Evolutionary conservation across 202 grass and related monocot genomes (phyloP).

Genomic region (Dendrocalamus latiflorus): DNA sequence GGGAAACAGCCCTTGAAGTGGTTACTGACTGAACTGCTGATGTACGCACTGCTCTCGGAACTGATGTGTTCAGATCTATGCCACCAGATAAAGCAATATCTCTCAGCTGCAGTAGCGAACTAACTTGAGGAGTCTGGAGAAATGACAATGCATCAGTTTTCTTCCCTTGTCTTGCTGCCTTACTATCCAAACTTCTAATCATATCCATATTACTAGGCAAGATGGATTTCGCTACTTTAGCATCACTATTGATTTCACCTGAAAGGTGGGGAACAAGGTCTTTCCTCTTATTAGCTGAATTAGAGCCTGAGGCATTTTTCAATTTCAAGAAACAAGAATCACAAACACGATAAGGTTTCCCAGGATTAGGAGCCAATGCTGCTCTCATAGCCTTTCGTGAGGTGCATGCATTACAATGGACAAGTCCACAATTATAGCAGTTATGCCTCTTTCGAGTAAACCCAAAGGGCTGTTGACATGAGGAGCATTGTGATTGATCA

Average conservation of each 20-base stretch:
- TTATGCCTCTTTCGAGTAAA: slow-evolving; percentile 92
- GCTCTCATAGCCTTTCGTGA: slow-evolving; percentile 74
- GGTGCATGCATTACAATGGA: slow-evolving; percentile 77
- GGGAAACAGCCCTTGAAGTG: slow-evolving; percentile 86
- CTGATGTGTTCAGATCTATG: slow-evolving; percentile 44
- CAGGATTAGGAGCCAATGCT: slow-evolving; percentile 70
- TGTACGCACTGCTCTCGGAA: slow-evolving; percentile 50
- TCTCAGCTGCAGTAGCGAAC: slow-evolving; percentile 69
- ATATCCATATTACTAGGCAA: slow-evolving; percentile 73
- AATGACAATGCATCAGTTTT: slow-evolving; percentile 57
- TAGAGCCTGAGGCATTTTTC: slow-evolving; percentile 52
- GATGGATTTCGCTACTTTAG: slow-evolving; percentile 24
- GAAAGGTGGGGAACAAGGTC: slow-evolving; percentile 22
- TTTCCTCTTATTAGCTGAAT: slow-evolving; percentile 50
- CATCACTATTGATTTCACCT: slow-evolving; percentile 53
- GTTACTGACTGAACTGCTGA: slow-evolving; percentile 52
- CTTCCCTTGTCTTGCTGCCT: slow-evolving; percentile 43
- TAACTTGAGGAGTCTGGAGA: slow-evolving; percentile 56
- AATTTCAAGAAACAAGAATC: slow-evolving; percentile 85
- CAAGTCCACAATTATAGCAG: slow-evolving; percentile 87
- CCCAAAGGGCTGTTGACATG: slow-evolving; percentile 75
- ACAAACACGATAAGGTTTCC: slow-evolving; percentile 88
- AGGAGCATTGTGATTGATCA: slow-evolving; percentile 74
- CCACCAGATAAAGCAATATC: slow-evolving; percentile 64
- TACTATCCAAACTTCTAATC: slow-evolving; percentile 52